phyloP scores from a whole-genome alignment of 495 filamentous ascomycete species.

The Lindgomyces ingoldianus region DNA sequence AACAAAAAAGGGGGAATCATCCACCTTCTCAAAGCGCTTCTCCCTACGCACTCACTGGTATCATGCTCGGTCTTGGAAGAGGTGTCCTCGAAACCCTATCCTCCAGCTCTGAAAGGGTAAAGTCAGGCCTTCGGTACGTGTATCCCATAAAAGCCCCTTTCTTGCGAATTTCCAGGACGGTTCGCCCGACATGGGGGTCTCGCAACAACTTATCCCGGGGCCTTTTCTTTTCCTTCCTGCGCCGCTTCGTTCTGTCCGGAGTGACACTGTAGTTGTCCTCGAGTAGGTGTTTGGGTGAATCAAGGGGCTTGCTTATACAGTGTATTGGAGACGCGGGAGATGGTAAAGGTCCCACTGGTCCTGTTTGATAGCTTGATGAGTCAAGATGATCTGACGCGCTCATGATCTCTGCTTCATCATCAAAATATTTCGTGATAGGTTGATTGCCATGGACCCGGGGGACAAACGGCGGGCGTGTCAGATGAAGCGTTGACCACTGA shows the following conservation, averaged over 20 bases:
- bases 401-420: conserved; percentile 71
- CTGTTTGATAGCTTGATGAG: conserved; percentile 36
- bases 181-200: conserved; percentile 62
- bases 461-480: conserved; percentile 70
- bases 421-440: conserved; percentile 82
- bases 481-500: conserved; percentile 52
- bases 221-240: conserved; percentile 63
- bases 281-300: not conserved
- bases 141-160: conserved; percentile 86
- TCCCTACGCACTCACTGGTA: conserved; percentile 18
- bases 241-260: conserved; percentile 3
- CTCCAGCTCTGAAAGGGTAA: conserved; percentile 30
- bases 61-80: conserved; percentile 7
- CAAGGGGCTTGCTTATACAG: not conserved
- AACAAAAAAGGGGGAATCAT: not conserved
- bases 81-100: conserved; percentile 22
- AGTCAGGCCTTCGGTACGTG: conserved; percentile 67
- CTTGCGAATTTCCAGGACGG: conserved; percentile 76
- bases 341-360: not conserved
- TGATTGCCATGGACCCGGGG: conserved; percentile 69
- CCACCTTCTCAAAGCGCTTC: not conserved
- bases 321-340: not conserved
- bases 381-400: conserved; percentile 49
- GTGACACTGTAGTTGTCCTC: not conserved
- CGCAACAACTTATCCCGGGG: conserved; percentile 77